Conservation (phyloP, 257 asterid genomes). For the Gentiana straminea region DNA sequence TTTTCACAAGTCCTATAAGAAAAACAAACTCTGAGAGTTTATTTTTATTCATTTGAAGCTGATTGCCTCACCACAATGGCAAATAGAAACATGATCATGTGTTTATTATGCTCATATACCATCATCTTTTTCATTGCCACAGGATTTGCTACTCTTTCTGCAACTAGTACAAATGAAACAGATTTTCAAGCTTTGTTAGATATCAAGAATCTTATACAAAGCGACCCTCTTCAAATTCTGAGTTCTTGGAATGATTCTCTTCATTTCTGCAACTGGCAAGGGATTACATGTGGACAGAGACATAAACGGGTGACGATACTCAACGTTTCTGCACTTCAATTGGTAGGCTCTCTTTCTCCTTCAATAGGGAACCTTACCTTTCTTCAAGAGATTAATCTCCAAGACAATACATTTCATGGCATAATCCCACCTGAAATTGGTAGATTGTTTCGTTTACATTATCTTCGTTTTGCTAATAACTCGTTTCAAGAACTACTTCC, state of each 20-base stretch:
- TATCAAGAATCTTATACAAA: too few species aligned
- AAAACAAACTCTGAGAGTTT: too few species aligned
- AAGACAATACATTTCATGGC: conserved; percentile 2
- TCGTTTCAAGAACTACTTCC: background rate
- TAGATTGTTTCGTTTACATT: conserved; percentile 4
- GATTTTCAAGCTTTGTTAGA: too few species aligned
- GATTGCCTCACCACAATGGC: too few species aligned
- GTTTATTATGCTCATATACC: too few species aligned
- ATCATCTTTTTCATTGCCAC: background rate
- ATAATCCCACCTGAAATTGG: background rate
- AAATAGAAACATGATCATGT: too few species aligned
- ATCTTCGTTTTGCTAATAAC: background rate
- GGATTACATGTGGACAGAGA: background rate
- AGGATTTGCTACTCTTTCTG: background rate
- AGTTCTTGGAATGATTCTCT: too few species aligned
- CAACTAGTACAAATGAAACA: background rate
- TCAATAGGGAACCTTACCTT: conserved; percentile 5
- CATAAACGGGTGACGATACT: conserved; percentile 6
- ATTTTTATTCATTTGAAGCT: too few species aligned
- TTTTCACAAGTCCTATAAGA: too few species aligned
- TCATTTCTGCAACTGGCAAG: conserved; percentile 2
- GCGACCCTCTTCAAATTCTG: too few species aligned
- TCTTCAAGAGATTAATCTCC: conserved; percentile 1
- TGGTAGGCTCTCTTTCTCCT: conserved; percentile 7
- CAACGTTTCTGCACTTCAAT: conserved; percentile 1